These are phyloP conservation scores for Thozetella sp. DNA, from an alignment of 495 filamentous ascomycete species.

Conservation along the genomic window DNA sequence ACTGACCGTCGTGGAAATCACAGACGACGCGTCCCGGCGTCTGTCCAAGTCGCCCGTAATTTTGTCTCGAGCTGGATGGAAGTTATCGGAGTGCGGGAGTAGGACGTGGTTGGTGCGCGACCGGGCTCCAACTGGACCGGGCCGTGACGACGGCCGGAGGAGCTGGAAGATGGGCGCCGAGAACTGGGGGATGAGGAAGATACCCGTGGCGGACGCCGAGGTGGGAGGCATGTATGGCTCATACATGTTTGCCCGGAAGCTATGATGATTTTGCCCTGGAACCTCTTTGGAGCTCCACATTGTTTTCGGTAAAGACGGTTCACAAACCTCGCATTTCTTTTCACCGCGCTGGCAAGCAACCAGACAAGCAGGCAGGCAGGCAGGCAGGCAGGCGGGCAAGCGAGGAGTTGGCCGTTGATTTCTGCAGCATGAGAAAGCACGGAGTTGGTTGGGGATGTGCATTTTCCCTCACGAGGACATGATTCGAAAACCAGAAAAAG, in stretches of 20 bases:
- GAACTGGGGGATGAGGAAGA: conserved; percentile 87
- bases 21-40: conserved; percentile 68
- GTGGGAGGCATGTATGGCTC: conserved; percentile 86
- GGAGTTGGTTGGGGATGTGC: neutral
- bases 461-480: neutral
- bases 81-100: conserved; percentile 66
- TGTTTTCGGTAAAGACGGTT: neutral
- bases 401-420: neutral
- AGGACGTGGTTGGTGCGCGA: conserved; percentile 69
- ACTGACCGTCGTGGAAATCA: conserved; percentile 78
- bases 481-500: no score
- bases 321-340: neutral
- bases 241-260: conserved; percentile 71
- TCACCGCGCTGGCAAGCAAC: no score
- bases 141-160: conserved; percentile 52
- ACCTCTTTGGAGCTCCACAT: neutral
- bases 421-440: no score
- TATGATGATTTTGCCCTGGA: conserved; percentile 24
- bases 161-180: conserved; percentile 90
- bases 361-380: neutral
- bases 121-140: conserved; percentile 21
- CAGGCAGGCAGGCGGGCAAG: neutral
- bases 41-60: conserved; percentile 50
- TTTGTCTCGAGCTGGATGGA: conserved; percentile 61
- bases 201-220: conserved; percentile 75